phyloP scores from a whole-genome alignment of 2,329 filamentous ascomycete species.

The Cercospora janseana region DNA sequence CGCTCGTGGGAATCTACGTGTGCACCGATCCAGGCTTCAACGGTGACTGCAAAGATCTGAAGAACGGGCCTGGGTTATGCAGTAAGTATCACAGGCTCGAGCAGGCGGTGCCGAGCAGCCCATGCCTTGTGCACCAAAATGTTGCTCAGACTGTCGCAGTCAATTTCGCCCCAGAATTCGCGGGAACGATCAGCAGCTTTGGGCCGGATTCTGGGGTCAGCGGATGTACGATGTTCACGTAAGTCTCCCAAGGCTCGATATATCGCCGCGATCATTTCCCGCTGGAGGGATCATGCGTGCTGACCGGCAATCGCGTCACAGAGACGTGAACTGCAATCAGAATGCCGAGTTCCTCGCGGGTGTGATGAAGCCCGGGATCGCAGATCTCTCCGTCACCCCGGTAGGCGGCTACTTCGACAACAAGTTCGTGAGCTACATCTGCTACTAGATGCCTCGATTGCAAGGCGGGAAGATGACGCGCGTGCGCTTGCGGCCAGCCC shows the following conservation, averaged over 20 bases:
- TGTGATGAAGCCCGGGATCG: constrained; percentile 17
- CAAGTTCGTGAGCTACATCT: constrained; percentile 22
- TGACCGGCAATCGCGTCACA: constrained; percentile 14
- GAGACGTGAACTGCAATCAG: constrained; percentile 17
- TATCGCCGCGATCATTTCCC: no score
- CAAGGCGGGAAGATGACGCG: no score
- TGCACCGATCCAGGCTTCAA: constrained; percentile 24
- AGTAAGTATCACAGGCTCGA: constrained; percentile 12
- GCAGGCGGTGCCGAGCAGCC: no score
- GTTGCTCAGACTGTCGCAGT: constrained; percentile 8
- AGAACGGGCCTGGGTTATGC: constrained; percentile 24
- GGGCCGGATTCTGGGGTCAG: constrained; percentile 22
- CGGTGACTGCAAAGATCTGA: constrained; percentile 19
- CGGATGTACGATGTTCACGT: constrained; percentile 25
- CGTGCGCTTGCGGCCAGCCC: no score
- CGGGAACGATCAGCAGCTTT: constrained; percentile 20
- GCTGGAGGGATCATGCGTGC: not conserved
- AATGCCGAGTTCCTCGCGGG: constrained; percentile 13
- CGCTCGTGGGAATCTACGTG: constrained; percentile 23
- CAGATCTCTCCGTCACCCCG: constrained; percentile 13
- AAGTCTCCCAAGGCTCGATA: no score
- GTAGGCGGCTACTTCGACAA: constrained; percentile 21
- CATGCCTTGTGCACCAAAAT: not conserved
- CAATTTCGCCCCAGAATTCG: constrained; percentile 18
- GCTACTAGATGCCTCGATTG: constrained; percentile 19